These are phyloP conservation scores for Macadamia integrifolia DNA, from an alignment of 164 flowering plant genomes.

Conservation along the genomic window DNA sequence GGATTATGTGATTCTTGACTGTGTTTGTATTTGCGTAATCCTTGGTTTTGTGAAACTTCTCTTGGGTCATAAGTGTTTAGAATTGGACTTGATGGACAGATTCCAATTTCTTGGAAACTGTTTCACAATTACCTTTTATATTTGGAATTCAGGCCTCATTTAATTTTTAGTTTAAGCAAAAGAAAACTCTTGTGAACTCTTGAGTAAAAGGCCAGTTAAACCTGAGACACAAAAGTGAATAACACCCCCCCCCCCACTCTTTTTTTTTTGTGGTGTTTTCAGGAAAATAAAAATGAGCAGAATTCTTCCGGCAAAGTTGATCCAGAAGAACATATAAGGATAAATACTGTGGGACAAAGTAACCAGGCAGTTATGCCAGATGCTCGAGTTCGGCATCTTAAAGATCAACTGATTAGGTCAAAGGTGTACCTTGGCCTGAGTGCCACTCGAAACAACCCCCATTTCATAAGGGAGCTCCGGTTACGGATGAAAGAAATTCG, in stretches of 20 bases:
- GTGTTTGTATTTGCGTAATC: too few relatives aligned
- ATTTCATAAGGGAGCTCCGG: constrained; percentile 62
- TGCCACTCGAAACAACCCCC: constrained; percentile 58
- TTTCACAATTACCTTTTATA: too few relatives aligned
- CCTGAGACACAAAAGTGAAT: not conserved
- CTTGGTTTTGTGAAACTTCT: too few relatives aligned
- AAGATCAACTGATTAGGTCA: constrained; percentile 75
- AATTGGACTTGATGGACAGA: too few relatives aligned
- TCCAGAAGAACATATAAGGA: constrained; percentile 10
- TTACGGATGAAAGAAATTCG: constrained; percentile 66
- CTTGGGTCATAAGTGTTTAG: too few relatives aligned
- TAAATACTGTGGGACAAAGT: constrained; percentile 22
- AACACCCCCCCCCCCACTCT: not conserved
- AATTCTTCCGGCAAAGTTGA: constrained; percentile 16
- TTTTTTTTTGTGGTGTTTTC: constrained; percentile 1
- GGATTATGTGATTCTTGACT: too few relatives aligned
- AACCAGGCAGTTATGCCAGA: constrained; percentile 31
- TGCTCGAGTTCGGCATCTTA: constrained; percentile 56
- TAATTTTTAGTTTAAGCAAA: not conserved
- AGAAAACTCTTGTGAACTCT: not conserved
- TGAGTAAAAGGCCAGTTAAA: not conserved
- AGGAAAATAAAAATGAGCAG: constrained; percentile 20
- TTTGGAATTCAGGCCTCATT: not conserved
- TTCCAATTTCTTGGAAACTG: too few relatives aligned
- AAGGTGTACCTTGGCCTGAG: constrained; percentile 65